A percentile compares a stretch with the other conserved stretches of the same genome.
These are phyloP conservation scores for Fusarium sp. DNA, from an alignment of 2,329 filamentous ascomycete genomes.

Conservation along the genomic window DNA sequence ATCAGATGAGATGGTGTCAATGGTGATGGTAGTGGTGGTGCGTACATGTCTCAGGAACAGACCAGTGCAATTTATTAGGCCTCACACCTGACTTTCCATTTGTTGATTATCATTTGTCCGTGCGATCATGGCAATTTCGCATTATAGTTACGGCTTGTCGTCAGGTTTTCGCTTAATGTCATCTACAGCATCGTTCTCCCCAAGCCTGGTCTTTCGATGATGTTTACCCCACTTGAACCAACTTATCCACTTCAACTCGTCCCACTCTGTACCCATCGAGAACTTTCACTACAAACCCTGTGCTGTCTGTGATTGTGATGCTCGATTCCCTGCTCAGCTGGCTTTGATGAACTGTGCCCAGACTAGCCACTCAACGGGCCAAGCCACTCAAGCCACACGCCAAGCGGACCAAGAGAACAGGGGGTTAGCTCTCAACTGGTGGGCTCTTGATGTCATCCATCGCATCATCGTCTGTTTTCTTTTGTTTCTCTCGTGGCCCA, in stretches of 20 bases:
- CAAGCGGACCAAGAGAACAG: conserved; percentile 30
- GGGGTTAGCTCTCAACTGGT: conserved; percentile 22
- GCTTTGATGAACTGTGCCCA: conserved; percentile 31
- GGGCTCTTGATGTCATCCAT: conserved; percentile 43
- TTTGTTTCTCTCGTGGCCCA: conserved; percentile 7
- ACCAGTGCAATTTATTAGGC: neutral
- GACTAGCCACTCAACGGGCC: conserved; percentile 21
- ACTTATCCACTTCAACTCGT: conserved; percentile 8
- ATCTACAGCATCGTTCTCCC: conserved; percentile 11
- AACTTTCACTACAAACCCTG: neutral
- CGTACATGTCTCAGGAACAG: conserved; percentile 26
- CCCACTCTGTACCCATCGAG: conserved; percentile 21
- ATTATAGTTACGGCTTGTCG: conserved; percentile 19
- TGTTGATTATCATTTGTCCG: neutral
- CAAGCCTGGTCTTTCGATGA: conserved; percentile 1
- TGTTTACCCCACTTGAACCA: conserved; percentile 19
- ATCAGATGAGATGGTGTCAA: conserved; percentile 7
- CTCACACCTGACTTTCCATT: neutral
- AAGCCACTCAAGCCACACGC: conserved; percentile 38
- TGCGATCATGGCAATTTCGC: neutral
- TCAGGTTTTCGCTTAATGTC: conserved; percentile 22
- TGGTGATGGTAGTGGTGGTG: conserved; percentile 14
- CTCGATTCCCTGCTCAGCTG: conserved; percentile 41
- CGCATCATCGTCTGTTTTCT: conserved; percentile 29
- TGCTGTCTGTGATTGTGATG: neutral